Base-by-base conservation (phyloP, 2,329 filamentous ascomycete genomes). In the Sporothrix mexicana region DNA sequence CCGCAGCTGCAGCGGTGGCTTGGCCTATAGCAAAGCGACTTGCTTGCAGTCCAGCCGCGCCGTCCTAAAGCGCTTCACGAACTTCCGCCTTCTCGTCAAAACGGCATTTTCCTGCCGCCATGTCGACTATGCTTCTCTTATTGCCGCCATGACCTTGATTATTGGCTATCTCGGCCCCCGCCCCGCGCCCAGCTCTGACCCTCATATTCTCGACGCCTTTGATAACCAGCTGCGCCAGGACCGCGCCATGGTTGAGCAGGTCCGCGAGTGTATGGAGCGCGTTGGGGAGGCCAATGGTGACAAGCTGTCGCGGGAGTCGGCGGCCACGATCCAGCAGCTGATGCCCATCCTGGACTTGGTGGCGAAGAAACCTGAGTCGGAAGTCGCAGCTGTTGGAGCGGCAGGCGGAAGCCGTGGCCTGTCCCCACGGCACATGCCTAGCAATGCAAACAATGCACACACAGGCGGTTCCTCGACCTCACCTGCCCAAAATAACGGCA, bases 21-120 rank as follows among this genome's bases (percentile, higher is more conserved):
- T 84, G 71, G 83, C 85, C 23, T 85, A 86, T 76, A 86, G 84
- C 75, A 86, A 84, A 72, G 81, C 82, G 13, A 83, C 83, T 1
- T 86, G 85, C 73, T 78, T 87, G 62, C 82, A 83, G 12, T 84
- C 86, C 6, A 86, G 85, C 66, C 85, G 88, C 1, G 84, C 85
- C 70, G 81, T 88, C 15, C 79, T 90, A 9, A 78, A 76, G 2
- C 83, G 84, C 0, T 89, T 87, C 73, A 76, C 86, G 51, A 75
- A 80, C n/a, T 87, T 86, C 75, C 83, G 85, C 47, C 74, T 77
- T 25, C 79, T 80, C 3, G 81, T 82, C 61, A 78, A 79, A n/a
- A 77, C 78, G 1, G 77, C 81, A 2, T 81, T 80, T 64, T 82
- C 82, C 20, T 86, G 84, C 53, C 84, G 86, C 0, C 85, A 86